A percentile compares a stretch with the other conserved stretches of the same genome.
Evolutionary conservation across 2,329 filamentous ascomycete species (phyloP).

Genomic region (Cladosporium cucumerinum): DNA sequence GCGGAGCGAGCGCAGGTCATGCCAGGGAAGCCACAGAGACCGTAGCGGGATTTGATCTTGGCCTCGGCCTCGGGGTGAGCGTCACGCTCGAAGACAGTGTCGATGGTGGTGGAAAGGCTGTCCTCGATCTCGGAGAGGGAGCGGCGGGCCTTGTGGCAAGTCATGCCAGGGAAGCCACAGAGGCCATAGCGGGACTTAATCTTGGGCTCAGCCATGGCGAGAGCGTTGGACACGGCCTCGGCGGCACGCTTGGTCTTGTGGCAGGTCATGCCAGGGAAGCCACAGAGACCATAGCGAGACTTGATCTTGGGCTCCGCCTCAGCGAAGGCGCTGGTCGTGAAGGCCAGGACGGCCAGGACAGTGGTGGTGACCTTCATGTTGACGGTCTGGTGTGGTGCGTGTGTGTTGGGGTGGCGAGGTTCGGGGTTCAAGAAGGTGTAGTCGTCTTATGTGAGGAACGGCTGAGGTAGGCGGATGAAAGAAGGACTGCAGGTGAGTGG

Average conservation of each 20-base stretch:
- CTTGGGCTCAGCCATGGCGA: conserved; percentile 24
- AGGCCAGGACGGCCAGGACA: conserved; percentile 22
- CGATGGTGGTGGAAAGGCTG: conserved; percentile 20
- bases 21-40: conserved; percentile 39
- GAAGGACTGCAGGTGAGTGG: conserved; percentile 20
- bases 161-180: conserved; percentile 40
- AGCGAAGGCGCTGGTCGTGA: conserved; percentile 15
- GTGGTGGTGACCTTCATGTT: conserved; percentile 28
- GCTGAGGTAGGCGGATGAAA: conserved; percentile 9
- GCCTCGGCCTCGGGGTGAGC: conserved; percentile 23
- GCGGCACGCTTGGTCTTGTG: conserved; percentile 38
- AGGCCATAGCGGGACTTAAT: conserved; percentile 26
- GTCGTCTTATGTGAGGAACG: conserved; percentile 13
- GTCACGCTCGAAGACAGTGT: conserved; percentile 25
- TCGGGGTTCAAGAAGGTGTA: not conserved
- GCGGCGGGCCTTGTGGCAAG: conserved; percentile 47
- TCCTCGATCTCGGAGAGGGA: conserved; percentile 39
- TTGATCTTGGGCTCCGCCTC: conserved; percentile 35
- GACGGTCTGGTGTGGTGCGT: conserved; percentile 12
- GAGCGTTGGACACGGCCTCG: conserved; percentile 40
- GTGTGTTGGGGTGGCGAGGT: conserved; percentile 3
- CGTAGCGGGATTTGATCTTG: conserved; percentile 20
- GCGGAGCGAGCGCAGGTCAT: conserved; percentile 43
- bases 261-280: conserved; percentile 2
- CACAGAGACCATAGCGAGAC: conserved; percentile 35